phyloP scores from a whole-genome alignment of 1,284 basidiomycete species.

The Rhodotorula glutinis region DNA sequence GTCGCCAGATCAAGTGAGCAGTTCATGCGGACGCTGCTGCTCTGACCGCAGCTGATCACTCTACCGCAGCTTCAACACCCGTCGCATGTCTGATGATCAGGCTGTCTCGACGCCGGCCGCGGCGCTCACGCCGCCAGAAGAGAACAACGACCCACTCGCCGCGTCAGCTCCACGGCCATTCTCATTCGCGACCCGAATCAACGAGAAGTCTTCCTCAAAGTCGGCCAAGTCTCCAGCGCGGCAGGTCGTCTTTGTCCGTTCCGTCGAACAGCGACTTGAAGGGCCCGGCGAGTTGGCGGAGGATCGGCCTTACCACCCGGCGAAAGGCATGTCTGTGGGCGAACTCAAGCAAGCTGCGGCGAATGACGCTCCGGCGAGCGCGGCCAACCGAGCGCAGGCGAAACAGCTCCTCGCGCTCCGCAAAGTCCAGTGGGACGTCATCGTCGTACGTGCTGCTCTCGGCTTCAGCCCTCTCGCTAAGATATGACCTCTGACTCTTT shows the following conservation, averaged over 20 bases:
- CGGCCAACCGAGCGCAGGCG: slow-evolving; percentile 15
- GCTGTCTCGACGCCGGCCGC: neutral
- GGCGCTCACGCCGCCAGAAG: neutral
- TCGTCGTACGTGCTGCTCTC: slow-evolving; percentile 4
- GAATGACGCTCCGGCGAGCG: neutral
- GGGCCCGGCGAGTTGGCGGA: too few relatives aligned
- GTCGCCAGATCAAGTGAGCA: slow-evolving; percentile 15
- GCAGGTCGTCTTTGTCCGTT: slow-evolving; percentile 15
- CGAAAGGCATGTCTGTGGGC: slow-evolving; percentile 1
- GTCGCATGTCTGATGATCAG: neutral
- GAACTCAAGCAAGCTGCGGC: slow-evolving; percentile 16
- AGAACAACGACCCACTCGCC: neutral
- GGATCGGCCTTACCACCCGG: neutral
- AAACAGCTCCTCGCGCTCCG: slow-evolving; percentile 24
- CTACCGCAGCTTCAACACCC: slow-evolving; percentile 17
- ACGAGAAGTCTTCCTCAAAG: neutral
- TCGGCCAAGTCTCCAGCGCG: neutral
- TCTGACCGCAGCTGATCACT: too few relatives aligned
- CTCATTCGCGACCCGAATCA: neutral
- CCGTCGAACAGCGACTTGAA: neutral
- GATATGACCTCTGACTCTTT: too few relatives aligned
- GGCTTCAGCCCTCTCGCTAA: neutral
- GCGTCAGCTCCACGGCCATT: neutral
- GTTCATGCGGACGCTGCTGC: neutral
- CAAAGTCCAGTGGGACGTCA: slow-evolving; percentile 20